Percentiles rank a stretch among this genome's conserved stretches.
Evolutionary conservation across 2,329 filamentous ascomycete genomes (phyloP).

Genomic region (Fusarium siculi): DNA sequence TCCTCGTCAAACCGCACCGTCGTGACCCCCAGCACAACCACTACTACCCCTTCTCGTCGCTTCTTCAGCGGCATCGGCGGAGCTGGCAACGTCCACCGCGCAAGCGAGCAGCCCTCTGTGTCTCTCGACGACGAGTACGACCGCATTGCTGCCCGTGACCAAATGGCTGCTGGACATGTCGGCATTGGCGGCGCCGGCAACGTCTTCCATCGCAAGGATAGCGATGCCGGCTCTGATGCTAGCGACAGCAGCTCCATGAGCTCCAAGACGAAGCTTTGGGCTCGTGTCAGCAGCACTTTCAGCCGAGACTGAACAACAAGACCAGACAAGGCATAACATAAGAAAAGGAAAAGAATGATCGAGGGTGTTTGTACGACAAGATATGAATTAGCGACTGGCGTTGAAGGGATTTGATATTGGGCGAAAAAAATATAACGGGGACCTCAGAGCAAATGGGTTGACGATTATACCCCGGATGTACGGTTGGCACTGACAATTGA

Average conservation of each 20-base stretch:
- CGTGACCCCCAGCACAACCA: constrained; percentile 49
- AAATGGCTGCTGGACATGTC: constrained; percentile 65
- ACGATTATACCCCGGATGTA: constrained; percentile 29
- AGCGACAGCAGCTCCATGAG: constrained; percentile 53
- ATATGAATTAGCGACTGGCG: constrained; percentile 41
- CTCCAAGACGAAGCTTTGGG: constrained; percentile 49
- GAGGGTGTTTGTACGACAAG: constrained; percentile 7
- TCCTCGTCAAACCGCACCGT: constrained; percentile 58
- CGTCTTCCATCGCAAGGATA: constrained; percentile 65
- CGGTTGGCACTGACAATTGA: constrained; percentile 26
- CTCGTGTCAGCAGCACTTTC: constrained; percentile 48
- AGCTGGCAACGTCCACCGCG: constrained; percentile 69
- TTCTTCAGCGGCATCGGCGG: constrained; percentile 76
- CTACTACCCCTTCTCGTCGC: constrained; percentile 53
- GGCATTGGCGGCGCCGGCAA: constrained; percentile 74
- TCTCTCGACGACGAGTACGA: constrained; percentile 60
- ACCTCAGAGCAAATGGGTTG: constrained; percentile 49
- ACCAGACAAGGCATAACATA: background rate
- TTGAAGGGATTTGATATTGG: constrained; percentile 27
- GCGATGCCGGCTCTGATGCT: constrained; percentile 48
- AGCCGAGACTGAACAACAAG: constrained; percentile 40
- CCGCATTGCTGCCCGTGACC: constrained; percentile 56
- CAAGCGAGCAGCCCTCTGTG: constrained; percentile 58
- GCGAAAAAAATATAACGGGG: constrained; percentile 24
- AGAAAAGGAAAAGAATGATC: background rate